Percentiles rank a stretch among this genome's conserved stretches.
phyloP scores from a whole-genome alignment of 305 asterid genomes.

The Fraxinus xanthoxyloides region DNA sequence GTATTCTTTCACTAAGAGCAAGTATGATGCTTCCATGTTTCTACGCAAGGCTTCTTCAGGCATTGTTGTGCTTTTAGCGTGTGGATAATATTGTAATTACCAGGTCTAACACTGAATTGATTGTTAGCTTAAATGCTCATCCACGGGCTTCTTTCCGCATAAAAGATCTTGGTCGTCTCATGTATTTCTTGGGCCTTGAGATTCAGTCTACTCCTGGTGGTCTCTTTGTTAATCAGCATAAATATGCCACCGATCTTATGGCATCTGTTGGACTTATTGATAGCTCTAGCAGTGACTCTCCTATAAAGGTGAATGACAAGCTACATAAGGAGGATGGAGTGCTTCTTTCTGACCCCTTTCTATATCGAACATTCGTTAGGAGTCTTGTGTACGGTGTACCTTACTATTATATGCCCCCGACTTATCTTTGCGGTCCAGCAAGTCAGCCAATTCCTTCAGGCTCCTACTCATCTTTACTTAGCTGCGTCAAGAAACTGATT shows the following conservation, averaged over 20 bases:
- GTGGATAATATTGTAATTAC: neutral
- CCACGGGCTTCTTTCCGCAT: neutral
- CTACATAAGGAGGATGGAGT: neutral
- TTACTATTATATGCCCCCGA: neutral
- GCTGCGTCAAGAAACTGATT: neutral
- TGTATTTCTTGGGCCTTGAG: neutral
- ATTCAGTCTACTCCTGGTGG: neutral
- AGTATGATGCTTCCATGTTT: neutral
- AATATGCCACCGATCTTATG: neutral
- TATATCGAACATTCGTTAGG: neutral
- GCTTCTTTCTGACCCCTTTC: neutral
- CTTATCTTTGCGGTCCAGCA: neutral
- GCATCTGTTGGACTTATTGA: neutral
- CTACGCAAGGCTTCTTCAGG: neutral
- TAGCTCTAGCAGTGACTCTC: neutral
- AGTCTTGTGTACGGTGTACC: neutral
- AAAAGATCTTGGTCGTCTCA: neutral
- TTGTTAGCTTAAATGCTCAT: neutral
- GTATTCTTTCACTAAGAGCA: neutral
- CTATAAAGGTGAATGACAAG: neutral
- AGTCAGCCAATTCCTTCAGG: neutral
- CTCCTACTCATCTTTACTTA: neutral
- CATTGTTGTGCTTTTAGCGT: neutral
- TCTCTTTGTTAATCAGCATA: neutral
- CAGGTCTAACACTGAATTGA: neutral